Evolutionary conservation across 225 moss, liverwort and hornwort genomes (phyloP).

Genomic region (Polytrichum formosum): DNA sequence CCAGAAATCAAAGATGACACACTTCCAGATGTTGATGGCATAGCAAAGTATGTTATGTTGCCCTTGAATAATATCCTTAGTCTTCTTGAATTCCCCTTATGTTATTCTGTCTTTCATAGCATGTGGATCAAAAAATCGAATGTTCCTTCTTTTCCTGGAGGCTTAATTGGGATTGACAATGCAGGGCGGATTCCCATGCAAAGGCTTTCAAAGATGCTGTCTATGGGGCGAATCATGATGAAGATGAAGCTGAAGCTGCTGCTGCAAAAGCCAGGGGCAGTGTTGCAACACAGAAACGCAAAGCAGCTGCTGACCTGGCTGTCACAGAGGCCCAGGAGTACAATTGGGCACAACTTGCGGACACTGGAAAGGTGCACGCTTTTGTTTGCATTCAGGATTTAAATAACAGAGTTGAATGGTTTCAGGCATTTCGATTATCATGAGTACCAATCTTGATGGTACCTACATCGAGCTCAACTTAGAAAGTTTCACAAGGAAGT

Average conservation of each 20-base stretch:
- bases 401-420: neutral
- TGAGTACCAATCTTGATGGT: no score
- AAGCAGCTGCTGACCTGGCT: slow-evolving; percentile 85
- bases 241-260: slow-evolving; percentile 72
- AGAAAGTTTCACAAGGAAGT: no score
- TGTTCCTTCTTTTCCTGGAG: no score
- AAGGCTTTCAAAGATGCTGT: slow-evolving; percentile 73
- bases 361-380: slow-evolving; percentile 73
- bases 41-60: slow-evolving; percentile 28
- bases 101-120: no score
- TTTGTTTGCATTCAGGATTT: neutral
- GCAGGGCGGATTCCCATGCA: slow-evolving; percentile 45
- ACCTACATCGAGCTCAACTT: no score
- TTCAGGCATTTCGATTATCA: no score
- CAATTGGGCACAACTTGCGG: slow-evolving; percentile 85
- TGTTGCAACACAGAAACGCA: slow-evolving; percentile 87
- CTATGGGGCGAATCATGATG: slow-evolving; percentile 75
- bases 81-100: no score
- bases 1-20: slow-evolving; percentile 68
- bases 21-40: slow-evolving; percentile 52
- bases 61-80: neutral
- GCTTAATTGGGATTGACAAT: neutral
- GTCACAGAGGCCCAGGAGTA: slow-evolving; percentile 67
- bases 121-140: no score
- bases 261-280: slow-evolving; percentile 76